Conservation (phyloP, 306 rosid genomes). For the Acacia acuminata region DNA sequence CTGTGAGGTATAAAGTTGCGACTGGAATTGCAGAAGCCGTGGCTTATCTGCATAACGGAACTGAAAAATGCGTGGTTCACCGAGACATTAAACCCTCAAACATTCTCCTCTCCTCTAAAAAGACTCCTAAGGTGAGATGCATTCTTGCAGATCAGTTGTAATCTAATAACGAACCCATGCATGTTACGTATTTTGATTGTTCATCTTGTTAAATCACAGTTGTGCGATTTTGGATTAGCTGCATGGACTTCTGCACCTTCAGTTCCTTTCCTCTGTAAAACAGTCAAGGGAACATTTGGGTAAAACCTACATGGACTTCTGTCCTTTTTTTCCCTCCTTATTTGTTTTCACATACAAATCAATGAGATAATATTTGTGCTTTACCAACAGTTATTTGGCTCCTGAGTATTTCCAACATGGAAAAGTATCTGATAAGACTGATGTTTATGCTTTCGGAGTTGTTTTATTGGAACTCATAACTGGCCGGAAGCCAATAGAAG, state of each 20-base stretch:
- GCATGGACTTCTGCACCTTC: conserved; percentile 99
- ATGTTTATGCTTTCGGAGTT: conserved; percentile 93
- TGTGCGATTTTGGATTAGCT: conserved; percentile 96
- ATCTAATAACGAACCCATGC: background rate
- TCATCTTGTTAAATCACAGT: conserved; percentile 43
- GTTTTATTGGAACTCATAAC: conserved; percentile 91
- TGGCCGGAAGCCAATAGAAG: conserved; percentile 91
- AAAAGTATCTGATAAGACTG: conserved; percentile 91
- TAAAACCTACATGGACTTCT: conserved; percentile 27
- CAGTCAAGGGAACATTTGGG: conserved; percentile 99
- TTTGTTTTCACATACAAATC: conserved; percentile 10
- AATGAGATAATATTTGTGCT: conserved; percentile 7
- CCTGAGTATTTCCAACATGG: conserved; percentile 99
- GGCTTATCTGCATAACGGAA: conserved; percentile 82
- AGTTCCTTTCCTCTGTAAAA: conserved; percentile 93
- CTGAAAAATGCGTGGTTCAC: conserved; percentile 95
- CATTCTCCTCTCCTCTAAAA: conserved; percentile 91
- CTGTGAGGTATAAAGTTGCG: conserved; percentile 89
- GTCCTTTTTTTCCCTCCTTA: background rate
- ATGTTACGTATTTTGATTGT: conserved; percentile 31
- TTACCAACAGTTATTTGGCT: conserved; percentile 72
- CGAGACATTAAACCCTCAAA: conserved; percentile 95
- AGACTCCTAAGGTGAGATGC: conserved; percentile 68
- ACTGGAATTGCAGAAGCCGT: conserved; percentile 86
- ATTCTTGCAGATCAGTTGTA: conserved; percentile 22